Base-by-base conservation (phyloP, 352 stramenopile species). In the Pythium aristosporum region DNA sequence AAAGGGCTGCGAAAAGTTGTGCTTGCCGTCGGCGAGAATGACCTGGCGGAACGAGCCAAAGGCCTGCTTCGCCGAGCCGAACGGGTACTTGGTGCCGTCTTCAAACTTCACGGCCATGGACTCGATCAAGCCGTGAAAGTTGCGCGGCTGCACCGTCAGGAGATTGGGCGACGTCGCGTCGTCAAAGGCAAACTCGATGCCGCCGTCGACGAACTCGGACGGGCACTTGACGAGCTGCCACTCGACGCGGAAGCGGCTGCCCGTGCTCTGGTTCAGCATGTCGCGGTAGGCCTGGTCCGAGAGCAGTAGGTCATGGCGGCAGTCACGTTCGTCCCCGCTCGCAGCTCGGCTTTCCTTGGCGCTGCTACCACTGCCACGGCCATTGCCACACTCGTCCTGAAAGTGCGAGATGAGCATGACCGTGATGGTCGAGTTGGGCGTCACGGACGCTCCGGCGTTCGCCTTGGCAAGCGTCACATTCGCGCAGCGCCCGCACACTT, bases 391-490 rank as follows among this genome's bases (percentile, higher is more conserved):
- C 50, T 65, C 50, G 56, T 65, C 63, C 11, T 61, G 41, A 30
- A 65, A 70, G 12, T 50, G 44, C 18, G 65, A 67, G 44, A 71
- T 66, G 36, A 71, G 57, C 58, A 71, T 71, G 52, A 71, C 65
- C 7, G 65, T 71, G n/a, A 66, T 57, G 5, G 65, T 71, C 43
- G 65, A 67, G 65, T 66, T 71, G 11, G 65, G 65, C 51, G 44
- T 67, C 13, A 36, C 18, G n/a, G 48, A 47, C 21, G 32, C 11
- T 5, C 54, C 16, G 43, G 55, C 37, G 8, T 23, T 30, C 12
- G 57, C 15, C 10, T 46, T 55, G n/a, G 56, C 20, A 3, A 70
- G 56, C 34, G 56, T 48, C 42, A 71, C 65, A 12, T 54, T 63
- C 3, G 57, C 65, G 34, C 65, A 71, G 16, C 58, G 65, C 12